Percentiles rank a stretch among this genome's conserved stretches.
Conservation (phyloP, 148 eudicot species). For the Talinum fruticosum region DNA sequence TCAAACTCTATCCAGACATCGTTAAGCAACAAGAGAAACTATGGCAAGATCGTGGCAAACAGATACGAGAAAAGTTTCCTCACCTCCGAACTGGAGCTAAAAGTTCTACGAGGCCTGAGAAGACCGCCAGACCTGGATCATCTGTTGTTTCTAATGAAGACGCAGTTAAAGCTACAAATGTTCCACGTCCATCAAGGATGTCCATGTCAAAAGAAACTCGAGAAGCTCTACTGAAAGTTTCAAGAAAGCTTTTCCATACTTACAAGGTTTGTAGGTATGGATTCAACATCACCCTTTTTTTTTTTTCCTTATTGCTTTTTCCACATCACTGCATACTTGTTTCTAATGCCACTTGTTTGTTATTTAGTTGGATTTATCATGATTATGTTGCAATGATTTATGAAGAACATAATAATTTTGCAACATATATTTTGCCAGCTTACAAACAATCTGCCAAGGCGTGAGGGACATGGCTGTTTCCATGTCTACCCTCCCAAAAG, state of each 20-base stretch:
- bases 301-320: background rate
- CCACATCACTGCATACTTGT: background rate
- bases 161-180: constrained; percentile 35
- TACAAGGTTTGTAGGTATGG: constrained; percentile 79
- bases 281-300: background rate
- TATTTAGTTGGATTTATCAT: background rate
- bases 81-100: constrained; percentile 15
- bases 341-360: background rate
- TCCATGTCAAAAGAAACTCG: constrained; percentile 60
- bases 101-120: constrained; percentile 26
- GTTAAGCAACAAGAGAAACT: constrained; percentile 43
- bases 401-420: background rate
- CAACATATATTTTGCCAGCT: constrained; percentile 40
- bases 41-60: constrained; percentile 40
- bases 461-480: constrained; percentile 65
- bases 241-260: constrained; percentile 56
- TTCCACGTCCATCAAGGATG: constrained; percentile 24
- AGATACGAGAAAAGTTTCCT: constrained; percentile 15
- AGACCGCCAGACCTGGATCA: constrained; percentile 20
- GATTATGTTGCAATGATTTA: background rate
- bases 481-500: constrained; percentile 40
- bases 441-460: constrained; percentile 60
- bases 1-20: constrained; percentile 46
- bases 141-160: constrained; percentile 32
- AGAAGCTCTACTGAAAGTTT: constrained; percentile 58